Percentiles rank a stretch among this genome's conserved stretches.
Conservation (phyloP, 1,284 basidiomycete genomes). For the Melampsora americana region DNA sequence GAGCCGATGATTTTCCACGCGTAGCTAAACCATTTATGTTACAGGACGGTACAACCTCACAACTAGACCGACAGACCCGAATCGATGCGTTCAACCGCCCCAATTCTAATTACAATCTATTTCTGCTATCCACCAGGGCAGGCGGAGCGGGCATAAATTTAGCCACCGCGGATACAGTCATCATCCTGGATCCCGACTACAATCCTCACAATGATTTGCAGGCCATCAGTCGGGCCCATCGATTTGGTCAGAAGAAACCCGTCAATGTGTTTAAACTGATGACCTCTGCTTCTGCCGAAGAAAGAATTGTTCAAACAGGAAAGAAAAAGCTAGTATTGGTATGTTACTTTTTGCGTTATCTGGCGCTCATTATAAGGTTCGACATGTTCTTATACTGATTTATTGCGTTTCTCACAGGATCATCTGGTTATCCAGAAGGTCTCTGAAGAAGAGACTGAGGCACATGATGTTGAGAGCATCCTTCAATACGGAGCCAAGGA, state of each 20-base stretch:
- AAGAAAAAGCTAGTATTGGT: conserved; percentile 52
- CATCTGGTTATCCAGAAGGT: conserved; percentile 44
- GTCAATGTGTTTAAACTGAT: conserved; percentile 56
- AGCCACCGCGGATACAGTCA: conserved; percentile 75
- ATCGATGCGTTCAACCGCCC: conserved; percentile 44
- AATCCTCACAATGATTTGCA: conserved; percentile 76
- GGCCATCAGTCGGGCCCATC: conserved; percentile 55
- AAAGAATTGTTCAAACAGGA: conserved; percentile 53
- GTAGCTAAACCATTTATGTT: not conserved
- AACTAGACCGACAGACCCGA: conserved; percentile 43
- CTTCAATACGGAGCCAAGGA: conserved; percentile 44
- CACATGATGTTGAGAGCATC: conserved; percentile 43
- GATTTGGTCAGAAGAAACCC: conserved; percentile 55
- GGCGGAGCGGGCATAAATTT: conserved; percentile 57
- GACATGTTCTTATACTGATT: not conserved
- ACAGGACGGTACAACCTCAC: conserved; percentile 37
- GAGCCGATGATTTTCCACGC: conserved; percentile 2
- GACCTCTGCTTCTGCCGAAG: conserved; percentile 55
- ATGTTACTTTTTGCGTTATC: not conserved
- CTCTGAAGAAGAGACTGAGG: conserved; percentile 43
- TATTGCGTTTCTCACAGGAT: conserved; percentile 24
- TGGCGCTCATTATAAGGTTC: not conserved
- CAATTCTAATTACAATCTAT: conserved; percentile 33
- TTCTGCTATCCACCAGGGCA: conserved; percentile 52
- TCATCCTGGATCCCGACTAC: conserved; percentile 88